phyloP scores from a whole-genome alignment of 106 monocot genomes.

The Narthecium ossifragum region DNA sequence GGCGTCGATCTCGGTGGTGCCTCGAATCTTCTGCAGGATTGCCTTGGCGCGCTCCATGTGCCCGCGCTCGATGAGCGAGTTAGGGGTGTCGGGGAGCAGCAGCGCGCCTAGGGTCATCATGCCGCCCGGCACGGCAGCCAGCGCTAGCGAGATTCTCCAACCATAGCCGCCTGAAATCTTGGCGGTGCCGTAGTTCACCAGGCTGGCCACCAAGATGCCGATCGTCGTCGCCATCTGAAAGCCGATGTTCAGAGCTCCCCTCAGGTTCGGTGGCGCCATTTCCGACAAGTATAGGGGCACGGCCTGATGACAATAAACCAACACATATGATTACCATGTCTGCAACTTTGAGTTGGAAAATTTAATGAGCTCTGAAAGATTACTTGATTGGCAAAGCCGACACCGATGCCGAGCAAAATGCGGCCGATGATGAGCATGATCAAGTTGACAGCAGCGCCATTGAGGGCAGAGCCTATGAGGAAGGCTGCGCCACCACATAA shows the following conservation, averaged over 20 bases:
- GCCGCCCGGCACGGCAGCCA: slow-evolving; percentile 20
- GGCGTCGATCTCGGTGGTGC: slow-evolving; percentile 1
- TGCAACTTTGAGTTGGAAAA: neutral
- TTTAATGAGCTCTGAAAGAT: neutral
- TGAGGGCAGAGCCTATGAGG: slow-evolving; percentile 16
- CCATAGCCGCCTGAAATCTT: slow-evolving; percentile 14
- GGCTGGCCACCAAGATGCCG: slow-evolving; percentile 13
- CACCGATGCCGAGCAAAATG: slow-evolving; percentile 13
- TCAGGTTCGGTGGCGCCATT: slow-evolving; percentile 13
- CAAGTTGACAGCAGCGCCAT: slow-evolving; percentile 10
- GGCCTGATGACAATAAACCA: neutral
- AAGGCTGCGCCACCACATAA: slow-evolving; percentile 6
- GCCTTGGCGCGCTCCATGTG: neutral
- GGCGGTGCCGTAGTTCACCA: slow-evolving; percentile 20
- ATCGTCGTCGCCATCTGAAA: slow-evolving; percentile 20
- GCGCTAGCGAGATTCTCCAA: slow-evolving; percentile 17
- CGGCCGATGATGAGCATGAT: slow-evolving; percentile 15
- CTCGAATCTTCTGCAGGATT: slow-evolving; percentile 7
- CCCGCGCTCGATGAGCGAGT: slow-evolving; percentile 25
- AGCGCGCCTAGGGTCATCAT: slow-evolving; percentile 27
- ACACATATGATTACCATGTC: too few relatives aligned
- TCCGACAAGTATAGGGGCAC: slow-evolving; percentile 18
- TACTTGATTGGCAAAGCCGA: slow-evolving; percentile 13
- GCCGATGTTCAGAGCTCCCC: slow-evolving; percentile 17
- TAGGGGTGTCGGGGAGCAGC: slow-evolving; percentile 23